These are phyloP conservation scores for Ogataea paraovalis DNA, from an alignment of 805 yeast genomes.

Conservation along the genomic window DNA sequence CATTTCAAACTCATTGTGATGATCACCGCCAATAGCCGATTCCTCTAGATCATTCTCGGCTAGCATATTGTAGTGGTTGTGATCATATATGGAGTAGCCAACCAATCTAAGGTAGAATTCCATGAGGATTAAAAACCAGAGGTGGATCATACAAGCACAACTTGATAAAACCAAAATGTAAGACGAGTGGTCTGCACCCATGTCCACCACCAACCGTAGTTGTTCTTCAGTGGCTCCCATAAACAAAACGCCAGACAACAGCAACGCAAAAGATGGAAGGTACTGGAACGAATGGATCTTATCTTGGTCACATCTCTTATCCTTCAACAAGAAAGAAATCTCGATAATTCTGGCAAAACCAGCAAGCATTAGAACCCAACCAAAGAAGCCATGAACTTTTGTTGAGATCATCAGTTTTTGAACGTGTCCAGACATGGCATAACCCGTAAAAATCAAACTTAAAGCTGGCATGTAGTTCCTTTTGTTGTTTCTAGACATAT, in stretches of 20 bases:
- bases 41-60: slow-evolving; percentile 6
- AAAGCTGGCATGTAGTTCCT: slow-evolving; percentile 79
- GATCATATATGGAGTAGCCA: slow-evolving; percentile 22
- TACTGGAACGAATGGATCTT: slow-evolving; percentile 72
- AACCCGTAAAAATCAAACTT: slow-evolving; percentile 83
- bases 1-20: slow-evolving; percentile 21
- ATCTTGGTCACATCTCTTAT: slow-evolving; percentile 42
- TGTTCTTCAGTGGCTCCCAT: slow-evolving; percentile 96
- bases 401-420: slow-evolving; percentile 77
- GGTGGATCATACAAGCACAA: slow-evolving; percentile 66
- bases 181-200: slow-evolving; percentile 82
- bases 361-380: slow-evolving; percentile 71
- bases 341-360: slow-evolving; percentile 77
- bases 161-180: slow-evolving; percentile 69
- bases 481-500: slow-evolving; percentile 60
- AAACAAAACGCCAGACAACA: slow-evolving; percentile 75
- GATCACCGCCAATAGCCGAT: slow-evolving; percentile 5
- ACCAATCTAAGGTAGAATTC: slow-evolving; percentile 51
- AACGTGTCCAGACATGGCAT: slow-evolving; percentile 88
- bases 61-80: slow-evolving; percentile 12
- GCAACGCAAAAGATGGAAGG: slow-evolving; percentile 75
- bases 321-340: slow-evolving; percentile 70
- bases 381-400: slow-evolving; percentile 84
- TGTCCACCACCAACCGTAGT: slow-evolving; percentile 58
- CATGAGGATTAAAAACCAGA: slow-evolving; percentile 62